phyloP scores from a whole-genome alignment of 129 eudicot genomes.

The sunflower (Helianthus annuus) region HanXRQr2.0-SUNRISE NC_035437.2:633042-633541 shows the following conservation, averaged over 20 bases:
- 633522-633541: conserved; percentile 80
- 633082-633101: too few relatives aligned
- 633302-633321: conserved; percentile 76
- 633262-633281: conserved; percentile 63
- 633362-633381: conserved; percentile 68
- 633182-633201: too few relatives aligned
- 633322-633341: too few relatives aligned
- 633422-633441: conserved; percentile 65
- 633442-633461: background rate
- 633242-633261: conserved; percentile 53
- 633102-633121: too few relatives aligned
- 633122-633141: too few relatives aligned
- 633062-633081: too few relatives aligned
- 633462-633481: conserved; percentile 54
- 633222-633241: conserved; percentile 87
- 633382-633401: conserved; percentile 63
- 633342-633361: background rate
- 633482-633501: conserved; percentile 72
- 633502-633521: conserved; percentile 57
- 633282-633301: conserved; percentile 74
- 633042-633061: too few relatives aligned
- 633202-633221: too few relatives aligned
- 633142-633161: too few relatives aligned
- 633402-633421: conserved; percentile 58
- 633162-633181: too few relatives aligned